Base-by-base conservation (phyloP, 305 asterid genomes). In the Vinca major region DNA sequence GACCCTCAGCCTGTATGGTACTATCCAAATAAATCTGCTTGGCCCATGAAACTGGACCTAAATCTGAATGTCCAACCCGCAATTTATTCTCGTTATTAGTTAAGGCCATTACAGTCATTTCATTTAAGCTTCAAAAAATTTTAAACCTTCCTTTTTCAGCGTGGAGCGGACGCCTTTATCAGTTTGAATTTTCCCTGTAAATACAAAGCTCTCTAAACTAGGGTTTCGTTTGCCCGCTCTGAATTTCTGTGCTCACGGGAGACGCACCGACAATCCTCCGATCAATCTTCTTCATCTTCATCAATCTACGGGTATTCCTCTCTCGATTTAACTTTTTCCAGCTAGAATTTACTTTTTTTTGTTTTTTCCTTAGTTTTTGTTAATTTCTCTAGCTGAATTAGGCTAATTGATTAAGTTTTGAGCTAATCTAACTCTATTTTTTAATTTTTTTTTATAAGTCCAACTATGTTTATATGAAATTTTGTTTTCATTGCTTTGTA, bases 141-240 rank as follows among this genome's bases (percentile, higher is more conserved):
- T 13, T 11, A 10, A 13, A 13, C 14, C 10, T 47, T 13, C 14
- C 0, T 47, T 26, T 26, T 26, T n/a, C n/a, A n/a, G n/a, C n/a
- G n/a, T n/a, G n/a, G n/a, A n/a, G n/a, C n/a, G n/a, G n/a, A n/a
- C n/a, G n/a, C n/a, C n/a, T n/a, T 40, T 3, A 40, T n/a, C 45
- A 41, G 8, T 41, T 41, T 41, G 45, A 41, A 41, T 2, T 41
- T 41, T 41, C 45, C 45, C 47, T 5, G 43, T 13, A 67, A 21
- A 20, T 21, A 10, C 20, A 41, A 0, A 13, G 54, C 16, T 1
- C 5, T 5, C 33, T 26, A 26, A 7, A 36, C 62, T 72, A 65
- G 71, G 75, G 75, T 72, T 72, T 53, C 21, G 3, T 5, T 45
- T 53, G 12, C 21, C 40, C 20, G 33, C 71, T 67, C 19, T 19